phyloP scores from a whole-genome alignment of 345 rosid species.

The Microcos paniculata region DNA sequence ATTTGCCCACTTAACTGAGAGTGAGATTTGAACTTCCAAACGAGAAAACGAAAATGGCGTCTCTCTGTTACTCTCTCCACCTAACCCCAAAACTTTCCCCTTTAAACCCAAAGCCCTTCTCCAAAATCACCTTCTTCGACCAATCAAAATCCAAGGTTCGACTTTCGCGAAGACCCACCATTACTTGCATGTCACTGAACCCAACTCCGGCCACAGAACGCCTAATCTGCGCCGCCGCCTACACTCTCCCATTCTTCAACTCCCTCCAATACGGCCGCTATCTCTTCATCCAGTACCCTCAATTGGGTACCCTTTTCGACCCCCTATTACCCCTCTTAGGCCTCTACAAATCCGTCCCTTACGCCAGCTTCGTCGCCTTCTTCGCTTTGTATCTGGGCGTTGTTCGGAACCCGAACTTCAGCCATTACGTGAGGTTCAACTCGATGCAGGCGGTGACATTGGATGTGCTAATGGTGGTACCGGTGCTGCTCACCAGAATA shows the following conservation, averaged over 20 bases:
- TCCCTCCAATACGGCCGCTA: slow-evolving; percentile 83
- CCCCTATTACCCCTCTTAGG: slow-evolving; percentile 69
- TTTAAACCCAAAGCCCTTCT: slow-evolving; percentile 14
- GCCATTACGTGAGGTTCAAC: slow-evolving; percentile 71
- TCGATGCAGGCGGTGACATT: slow-evolving; percentile 92
- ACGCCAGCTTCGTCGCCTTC: slow-evolving; percentile 86
- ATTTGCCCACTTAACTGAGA: background rate
- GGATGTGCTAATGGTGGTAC: slow-evolving; percentile 81
- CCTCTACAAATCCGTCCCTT: slow-evolving; percentile 78
- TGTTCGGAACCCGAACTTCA: slow-evolving; percentile 72
- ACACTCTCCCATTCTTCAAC: slow-evolving; percentile 86
- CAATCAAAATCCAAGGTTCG: slow-evolving; percentile 8
- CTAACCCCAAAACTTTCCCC: slow-evolving; percentile 27
- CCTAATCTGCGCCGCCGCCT: slow-evolving; percentile 64
- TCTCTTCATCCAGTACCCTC: slow-evolving; percentile 68
- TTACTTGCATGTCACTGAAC: slow-evolving; percentile 48
- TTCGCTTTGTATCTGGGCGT: slow-evolving; percentile 81
- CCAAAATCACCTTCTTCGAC: slow-evolving; percentile 4
- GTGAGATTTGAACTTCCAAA: background rate
- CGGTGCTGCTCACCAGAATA: slow-evolving; percentile 58
- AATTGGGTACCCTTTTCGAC: slow-evolving; percentile 49
- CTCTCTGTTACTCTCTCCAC: slow-evolving; percentile 36
- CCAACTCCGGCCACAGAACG: slow-evolving; percentile 86
- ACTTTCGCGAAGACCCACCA: slow-evolving; percentile 9
- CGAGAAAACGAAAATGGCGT: slow-evolving; percentile 29